Evolutionary conservation across 169 alveolate species (phyloP).

Genomic region (Plasmodium coatneyi): DNA sequence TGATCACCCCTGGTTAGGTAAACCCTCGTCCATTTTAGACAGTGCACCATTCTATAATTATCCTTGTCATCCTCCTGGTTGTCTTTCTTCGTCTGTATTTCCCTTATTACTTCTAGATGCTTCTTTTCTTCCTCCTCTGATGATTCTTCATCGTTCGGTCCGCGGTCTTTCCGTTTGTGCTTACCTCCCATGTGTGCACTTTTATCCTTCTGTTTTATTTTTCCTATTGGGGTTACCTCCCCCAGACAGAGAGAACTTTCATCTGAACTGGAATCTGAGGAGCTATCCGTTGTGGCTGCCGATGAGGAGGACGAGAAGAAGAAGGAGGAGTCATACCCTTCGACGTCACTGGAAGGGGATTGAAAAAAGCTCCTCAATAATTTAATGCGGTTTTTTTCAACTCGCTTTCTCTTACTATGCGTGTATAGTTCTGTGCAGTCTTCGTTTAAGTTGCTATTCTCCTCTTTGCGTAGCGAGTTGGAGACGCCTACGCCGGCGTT

Average conservation of each 20-base stretch:
- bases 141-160: neutral
- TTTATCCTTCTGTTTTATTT: neutral
- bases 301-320: constrained; percentile 20
- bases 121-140: constrained; percentile 58
- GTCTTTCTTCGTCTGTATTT: constrained; percentile 42
- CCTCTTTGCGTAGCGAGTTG: neutral
- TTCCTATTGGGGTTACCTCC: neutral
- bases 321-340: neutral
- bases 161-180: neutral
- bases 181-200: neutral
- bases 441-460: neutral
- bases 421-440: neutral
- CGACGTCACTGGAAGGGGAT: constrained; percentile 16
- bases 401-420: neutral
- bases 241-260: neutral
- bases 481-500: neutral
- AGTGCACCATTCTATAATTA: constrained; percentile 58
- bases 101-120: constrained; percentile 58
- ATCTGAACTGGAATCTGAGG: neutral
- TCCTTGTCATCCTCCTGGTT: constrained; percentile 22
- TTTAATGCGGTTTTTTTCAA: constrained; percentile 14
- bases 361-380: constrained; percentile 24
- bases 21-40: constrained; percentile 61
- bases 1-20: constrained; percentile 6
- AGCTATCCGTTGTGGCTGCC: neutral